Evolutionary conservation across 139 green algal species (phyloP), one percentile per base, ranked within the genome.

Genomic region (Volvox reticuliferus): DNA sequence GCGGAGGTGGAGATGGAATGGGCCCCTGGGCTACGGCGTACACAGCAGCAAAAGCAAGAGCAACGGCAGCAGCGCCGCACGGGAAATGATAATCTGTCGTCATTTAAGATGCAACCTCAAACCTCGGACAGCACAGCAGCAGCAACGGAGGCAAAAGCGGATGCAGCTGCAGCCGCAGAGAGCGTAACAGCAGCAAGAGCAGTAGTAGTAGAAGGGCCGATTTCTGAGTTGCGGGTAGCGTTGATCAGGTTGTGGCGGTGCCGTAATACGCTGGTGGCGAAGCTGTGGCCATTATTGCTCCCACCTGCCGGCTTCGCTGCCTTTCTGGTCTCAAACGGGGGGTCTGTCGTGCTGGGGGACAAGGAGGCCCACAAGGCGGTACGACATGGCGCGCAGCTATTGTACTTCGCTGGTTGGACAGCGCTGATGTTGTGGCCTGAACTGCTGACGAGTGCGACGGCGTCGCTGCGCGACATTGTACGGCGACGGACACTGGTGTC

Each of bases 271-370:
- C 88, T 98, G n/a, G 19, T 91, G 6, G 16, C 17, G 17, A 28
- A 81, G 14, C 91, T 96, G 69, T 95, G 92, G 91, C 77, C 86
- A 17, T 89, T 97, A 81, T 68, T 94, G 12, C 30, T 94, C 1
- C 93, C 97, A 67, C 92, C 94, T 0, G 82, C 86, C 0, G 90
- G 84, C 3, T 99, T 99, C 92, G 95, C 86, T 12, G 94, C 36
- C 0, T 99, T 99, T 92, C 92, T 99, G 17, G 62, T 95, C 0
- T 28, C 69, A 18, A 99, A 99, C 87, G 96, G 96, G 20, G 97
- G 98, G 65, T 78, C 87, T 24, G 95, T 99, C 0, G 96, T 98
- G 13, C 90, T 99, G 6, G 98, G 98, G 0, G 96, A 99, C 92
- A 92, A 89, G 32, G 91, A 94, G 16, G 94, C 97, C 1, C 98